Base-by-base conservation (phyloP, 2,329 filamentous ascomycete genomes). In the Fusarium decemcellulare region DNA sequence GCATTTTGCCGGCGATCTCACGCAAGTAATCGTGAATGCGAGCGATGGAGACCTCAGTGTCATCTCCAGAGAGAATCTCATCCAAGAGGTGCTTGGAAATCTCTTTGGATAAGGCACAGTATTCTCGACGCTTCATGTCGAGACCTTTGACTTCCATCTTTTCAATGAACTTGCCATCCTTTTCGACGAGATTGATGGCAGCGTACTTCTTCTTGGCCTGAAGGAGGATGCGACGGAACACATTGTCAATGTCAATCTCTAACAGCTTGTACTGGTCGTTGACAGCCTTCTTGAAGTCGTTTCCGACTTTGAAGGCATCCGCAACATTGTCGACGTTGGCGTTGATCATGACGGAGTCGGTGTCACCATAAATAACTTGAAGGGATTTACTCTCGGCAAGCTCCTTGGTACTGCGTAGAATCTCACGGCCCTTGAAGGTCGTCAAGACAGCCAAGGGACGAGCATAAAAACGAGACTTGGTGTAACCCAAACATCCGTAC, bases 181-280 rank as follows among this genome's bases (percentile, higher is more conserved):
- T 87, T 75, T 98, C 93, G 8, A 96, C 90, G 79, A 98, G 90
- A 78, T 97, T 98, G 80, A 99, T 93, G 42, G 96, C 96, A 9
- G 96, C 96, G 80, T 99, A 99, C 85, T 99, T 99, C 86, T 99
- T 99, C 87, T 99, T 99, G 32, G 96, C 95, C 77, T 98, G 96
- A 14, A 99, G 86, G 40, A 99, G 84, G 59, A 99, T 92, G 34
- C 96, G 92, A 47, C 95, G 90, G 86, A 99, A 99, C 65, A 98
- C 88, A 75, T 98, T 98, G 81, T 99, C 96, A 71, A 99, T 97
- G 76, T 99, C 96, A 70, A 99, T 99, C 79, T 99, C 97, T 14
- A 99, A 87, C 54, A 98, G 87, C 75, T 87, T 92, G 81, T 99
- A 99, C 67, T 92, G 91, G 73, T 97, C 93, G 77, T 99, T 99